Conservation (phyloP, 2,329 filamentous ascomycete genomes). For the Ophiostoma perfectum region DNA sequence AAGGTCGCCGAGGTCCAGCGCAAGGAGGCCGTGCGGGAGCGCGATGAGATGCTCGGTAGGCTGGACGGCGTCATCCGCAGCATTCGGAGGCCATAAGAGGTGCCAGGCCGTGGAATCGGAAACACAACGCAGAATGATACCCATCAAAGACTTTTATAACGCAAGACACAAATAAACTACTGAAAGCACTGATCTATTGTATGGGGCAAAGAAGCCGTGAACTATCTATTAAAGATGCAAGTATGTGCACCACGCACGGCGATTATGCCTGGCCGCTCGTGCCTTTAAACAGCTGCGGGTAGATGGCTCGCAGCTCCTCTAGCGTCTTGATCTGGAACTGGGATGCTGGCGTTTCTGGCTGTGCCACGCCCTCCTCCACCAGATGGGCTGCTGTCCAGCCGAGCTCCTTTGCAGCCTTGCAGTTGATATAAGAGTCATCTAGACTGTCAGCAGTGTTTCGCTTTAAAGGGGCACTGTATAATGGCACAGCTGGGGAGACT, state of each 20-base stretch:
- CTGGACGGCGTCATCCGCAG: conserved; percentile 58
- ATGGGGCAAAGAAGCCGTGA: background rate
- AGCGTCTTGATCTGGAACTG: conserved; percentile 71
- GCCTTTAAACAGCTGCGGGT: conserved; percentile 78
- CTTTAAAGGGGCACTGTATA: background rate
- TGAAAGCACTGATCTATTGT: background rate
- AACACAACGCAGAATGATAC: background rate
- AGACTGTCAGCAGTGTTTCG: background rate
- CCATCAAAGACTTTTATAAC: background rate
- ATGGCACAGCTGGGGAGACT: background rate
- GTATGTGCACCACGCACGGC: background rate
- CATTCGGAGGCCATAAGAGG: conserved; percentile 43
- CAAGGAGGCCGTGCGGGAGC: conserved; percentile 58
- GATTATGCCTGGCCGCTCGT: background rate
- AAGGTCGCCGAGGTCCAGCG: conserved; percentile 58
- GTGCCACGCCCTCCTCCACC: conserved; percentile 66
- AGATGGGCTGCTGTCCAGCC: conserved; percentile 87
- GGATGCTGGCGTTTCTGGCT: conserved; percentile 60
- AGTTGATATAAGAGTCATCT: conserved; percentile 85
- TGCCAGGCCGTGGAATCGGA: background rate
- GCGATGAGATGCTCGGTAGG: conserved; percentile 54
- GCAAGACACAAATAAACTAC: no score
- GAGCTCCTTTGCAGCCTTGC: conserved; percentile 65
- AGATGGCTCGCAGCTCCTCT: conserved; percentile 67
- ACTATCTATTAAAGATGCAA: background rate